A percentile compares a stretch with the other conserved stretches of the same genome.
These are phyloP conservation scores for Solanum acaule DNA, from an alignment of 257 asterid species.

Conservation along the genomic window DNA sequence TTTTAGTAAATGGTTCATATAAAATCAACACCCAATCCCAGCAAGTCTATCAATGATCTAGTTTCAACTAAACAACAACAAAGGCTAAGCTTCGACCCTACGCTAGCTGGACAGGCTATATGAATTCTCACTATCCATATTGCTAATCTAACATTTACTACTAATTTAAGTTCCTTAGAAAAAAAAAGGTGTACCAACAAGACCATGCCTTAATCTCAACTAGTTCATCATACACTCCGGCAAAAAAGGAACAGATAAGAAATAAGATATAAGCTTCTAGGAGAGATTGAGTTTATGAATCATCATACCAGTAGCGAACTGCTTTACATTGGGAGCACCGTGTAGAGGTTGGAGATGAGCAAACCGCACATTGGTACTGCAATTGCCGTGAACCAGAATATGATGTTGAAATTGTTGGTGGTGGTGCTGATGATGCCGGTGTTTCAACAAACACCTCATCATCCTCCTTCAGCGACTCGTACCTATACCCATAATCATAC, in stretches of 20 bases:
- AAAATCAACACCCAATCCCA: background rate
- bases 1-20: background rate
- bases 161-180: background rate
- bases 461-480: slow-evolving; percentile 9
- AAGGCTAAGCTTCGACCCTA: background rate
- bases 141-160: background rate
- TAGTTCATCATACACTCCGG: background rate
- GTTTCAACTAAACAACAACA: background rate
- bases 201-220: background rate
- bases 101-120: background rate
- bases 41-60: background rate
- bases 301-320: slow-evolving; percentile 67
- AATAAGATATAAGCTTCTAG: background rate
- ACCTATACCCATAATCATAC: slow-evolving; percentile 5
- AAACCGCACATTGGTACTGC: slow-evolving; percentile 60
- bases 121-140: background rate
- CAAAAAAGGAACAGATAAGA: background rate
- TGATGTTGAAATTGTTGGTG: background rate
- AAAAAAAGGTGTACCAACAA: background rate
- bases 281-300: background rate
- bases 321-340: slow-evolving; percentile 75
- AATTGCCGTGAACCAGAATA: slow-evolving; percentile 12
- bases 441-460: slow-evolving; percentile 6
- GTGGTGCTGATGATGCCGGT: slow-evolving; percentile 6
- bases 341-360: slow-evolving; percentile 51